These are phyloP conservation scores for Geranomyces michiganensis DNA, from an alignment of 192 early-diverging fungal genomes.

Conservation along the genomic window DNA sequence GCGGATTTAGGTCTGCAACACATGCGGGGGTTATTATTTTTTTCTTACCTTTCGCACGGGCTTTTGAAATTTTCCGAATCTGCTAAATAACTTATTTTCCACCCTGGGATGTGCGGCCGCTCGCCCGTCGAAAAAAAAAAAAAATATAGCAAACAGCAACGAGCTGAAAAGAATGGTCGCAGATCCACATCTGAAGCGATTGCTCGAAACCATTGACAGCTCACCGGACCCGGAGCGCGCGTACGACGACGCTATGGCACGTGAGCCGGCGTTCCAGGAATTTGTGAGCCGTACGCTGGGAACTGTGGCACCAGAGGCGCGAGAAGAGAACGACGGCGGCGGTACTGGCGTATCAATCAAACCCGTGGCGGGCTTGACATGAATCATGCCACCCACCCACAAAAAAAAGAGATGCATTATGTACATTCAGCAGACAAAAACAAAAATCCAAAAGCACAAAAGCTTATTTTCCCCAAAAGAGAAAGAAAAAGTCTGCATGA, in stretches of 20 bases:
- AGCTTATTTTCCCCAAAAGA: too few species aligned
- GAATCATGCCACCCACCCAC: too few species aligned
- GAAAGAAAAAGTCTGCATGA: too few species aligned
- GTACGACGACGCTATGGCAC: not conserved
- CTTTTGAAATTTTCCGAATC: not conserved
- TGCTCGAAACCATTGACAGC: not conserved
- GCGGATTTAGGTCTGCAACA: too few species aligned
- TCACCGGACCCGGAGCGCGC: slow-evolving; percentile 1
- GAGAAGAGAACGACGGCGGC: not conserved
- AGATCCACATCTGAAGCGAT: not conserved
- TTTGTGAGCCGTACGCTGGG: not conserved
- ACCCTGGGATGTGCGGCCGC: too few species aligned
- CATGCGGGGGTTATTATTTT: not conserved
- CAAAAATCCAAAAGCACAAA: too few species aligned
- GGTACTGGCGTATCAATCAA: too few species aligned
- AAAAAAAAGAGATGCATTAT: too few species aligned
- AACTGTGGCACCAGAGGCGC: not conserved
- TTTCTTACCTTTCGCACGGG: not conserved
- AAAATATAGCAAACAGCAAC: slow-evolving; percentile 4
- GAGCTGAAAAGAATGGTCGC: not conserved
- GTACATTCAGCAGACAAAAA: too few species aligned
- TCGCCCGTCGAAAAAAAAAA: too few species aligned
- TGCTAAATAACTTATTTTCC: too few species aligned
- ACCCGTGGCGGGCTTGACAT: too few species aligned
- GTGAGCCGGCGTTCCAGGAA: not conserved